Evolutionary conservation across 306 rosid genomes (phyloP), one percentile per base, ranked within the genome.

Genomic region (Luffa aegyptiaca): DNA sequence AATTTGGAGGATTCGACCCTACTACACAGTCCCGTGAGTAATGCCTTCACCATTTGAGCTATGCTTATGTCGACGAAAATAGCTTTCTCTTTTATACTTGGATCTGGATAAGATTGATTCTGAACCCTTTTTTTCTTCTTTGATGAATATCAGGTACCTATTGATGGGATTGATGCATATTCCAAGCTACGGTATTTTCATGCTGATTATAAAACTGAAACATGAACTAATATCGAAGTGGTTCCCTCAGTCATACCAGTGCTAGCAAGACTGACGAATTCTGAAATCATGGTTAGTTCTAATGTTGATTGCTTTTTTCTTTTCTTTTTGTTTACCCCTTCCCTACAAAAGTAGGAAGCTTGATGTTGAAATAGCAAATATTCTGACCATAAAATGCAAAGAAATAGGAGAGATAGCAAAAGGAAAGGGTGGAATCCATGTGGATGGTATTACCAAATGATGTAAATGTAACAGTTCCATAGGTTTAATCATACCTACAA

Each of bases 161-260:
- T 21, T 82, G 79, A n/a, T 84, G 82, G 87, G 72, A 18, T 16
- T 76, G 64, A 65, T 86, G 82, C 89, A 86, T 66, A 33, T 88
- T 69, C 91, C 91, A 20, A 80, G 85, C 84, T 84, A 88, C n/a
- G 79, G 80, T 2, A n/a, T 80, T 2, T 84, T 84, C 48, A 48
- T 81, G 0, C 53, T 88, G 76, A 39, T 86, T 17, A 81, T 76
- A 75, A 17, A 80, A 58, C 48, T 70, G 20, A 88, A 86, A 61
- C 82, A 53, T 70, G n/a, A 58, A 76, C 49, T 80, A 45, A 2
- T 84, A 73, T 69, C 76, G 13, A 84, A 82, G 80, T 80, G 74
- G 86, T 84, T 86, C 44, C 88, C 88, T 52, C 66, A 7, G 2
- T 61, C 82, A 6, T 84, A 45, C 80, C 87, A 66, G 21, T 77